These are phyloP conservation scores for Sonneratia alba DNA, from an alignment of 345 rosid species.

Conservation along the genomic window DNA sequence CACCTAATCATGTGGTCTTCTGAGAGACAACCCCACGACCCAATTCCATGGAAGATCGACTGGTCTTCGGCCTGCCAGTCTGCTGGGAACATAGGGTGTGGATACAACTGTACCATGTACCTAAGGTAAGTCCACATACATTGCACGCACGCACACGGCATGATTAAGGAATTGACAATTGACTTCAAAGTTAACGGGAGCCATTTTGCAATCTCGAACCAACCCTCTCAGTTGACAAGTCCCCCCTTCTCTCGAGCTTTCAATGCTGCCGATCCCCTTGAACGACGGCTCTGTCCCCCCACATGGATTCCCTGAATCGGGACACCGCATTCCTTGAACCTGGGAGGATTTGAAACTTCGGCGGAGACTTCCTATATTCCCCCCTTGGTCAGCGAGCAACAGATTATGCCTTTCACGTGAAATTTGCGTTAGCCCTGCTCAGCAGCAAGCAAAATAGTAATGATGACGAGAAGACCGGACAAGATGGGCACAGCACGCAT, in stretches of 20 bases:
- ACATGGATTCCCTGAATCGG: slow-evolving; percentile 4
- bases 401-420: background rate
- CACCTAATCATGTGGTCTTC: background rate
- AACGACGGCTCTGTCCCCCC: background rate
- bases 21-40: background rate
- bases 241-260: background rate
- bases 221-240: background rate
- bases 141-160: background rate
- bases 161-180: background rate
- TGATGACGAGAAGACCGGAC: background rate
- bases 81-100: background rate
- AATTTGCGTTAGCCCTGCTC: no score
- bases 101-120: background rate
- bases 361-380: background rate
- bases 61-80: background rate
- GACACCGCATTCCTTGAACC: slow-evolving; percentile 3
- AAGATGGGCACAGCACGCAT: no score
- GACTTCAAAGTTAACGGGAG: background rate
- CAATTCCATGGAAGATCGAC: background rate
- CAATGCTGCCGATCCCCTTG: no score
- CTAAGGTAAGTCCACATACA: background rate
- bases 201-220: background rate
- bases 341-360: background rate
- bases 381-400: background rate
- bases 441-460: no score